Base-by-base conservation (phyloP, 495 filamentous ascomycete species). In the Cercophora scortea region DNA sequence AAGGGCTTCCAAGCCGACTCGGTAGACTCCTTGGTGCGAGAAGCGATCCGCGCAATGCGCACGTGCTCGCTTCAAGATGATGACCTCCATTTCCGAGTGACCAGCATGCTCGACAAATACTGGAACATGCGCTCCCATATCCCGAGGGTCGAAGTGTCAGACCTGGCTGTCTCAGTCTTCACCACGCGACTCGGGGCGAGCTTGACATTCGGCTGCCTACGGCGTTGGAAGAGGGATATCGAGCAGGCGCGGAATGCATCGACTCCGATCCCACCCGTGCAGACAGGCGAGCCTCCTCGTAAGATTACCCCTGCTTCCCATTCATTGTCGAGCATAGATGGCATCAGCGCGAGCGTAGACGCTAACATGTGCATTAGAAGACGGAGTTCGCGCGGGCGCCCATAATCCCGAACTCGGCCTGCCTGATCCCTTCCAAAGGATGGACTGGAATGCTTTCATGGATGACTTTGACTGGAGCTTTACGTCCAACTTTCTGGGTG, bases 381-480 rank as follows among this genome's bases (percentile, higher is more conserved):
- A 55, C 15, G 51, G 48, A 38, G 34, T 42, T 0, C 45, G 58
- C 17, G 45, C 52, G 0, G 56, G 56, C 15, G 41, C 54, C 7
- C 25, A 25, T 25, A 59, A 61, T 46, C 48, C 51, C 1, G 61
- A 64, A 33, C 47, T 61, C 12, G 59, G 56, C 10, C 39, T 64
- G 42, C 50, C 61, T 4, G 70, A 69, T 47, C 53, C 67, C 4
- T 56, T 70, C 43, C 62, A 61, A 42, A 54, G 60, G 50, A 68
- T 73, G 45, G 71, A 74, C 40, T 74, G 70, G 70, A 66, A 65
- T 16, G 59, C 61, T 10, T 73, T 74, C 39, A 68, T 73, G 68
- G 70, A 72, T 46, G 71, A 74, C 45, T 73, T 73, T 41, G 70
- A 73, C 41, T 74, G 70, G 71, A 69, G 57, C 45, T 71, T 70